These are phyloP conservation scores for Prunus padus DNA, from an alignment of 306 rosid genomes.

Conservation along the genomic window DNA sequence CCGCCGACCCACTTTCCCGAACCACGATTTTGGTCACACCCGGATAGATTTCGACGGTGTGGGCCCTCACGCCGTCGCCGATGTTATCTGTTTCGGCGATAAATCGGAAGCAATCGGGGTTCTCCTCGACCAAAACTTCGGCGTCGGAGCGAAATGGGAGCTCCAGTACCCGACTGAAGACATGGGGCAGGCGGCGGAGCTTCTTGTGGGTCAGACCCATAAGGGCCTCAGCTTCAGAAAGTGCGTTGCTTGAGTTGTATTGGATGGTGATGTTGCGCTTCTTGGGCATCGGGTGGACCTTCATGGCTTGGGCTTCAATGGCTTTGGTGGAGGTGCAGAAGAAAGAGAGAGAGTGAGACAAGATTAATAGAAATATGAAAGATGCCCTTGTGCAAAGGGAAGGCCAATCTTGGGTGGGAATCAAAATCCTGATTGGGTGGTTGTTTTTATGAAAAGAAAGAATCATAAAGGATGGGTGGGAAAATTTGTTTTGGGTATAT, in stretches of 20 bases:
- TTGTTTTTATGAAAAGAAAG: conserved; percentile 16
- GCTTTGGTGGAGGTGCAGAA: not conserved
- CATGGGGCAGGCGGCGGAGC: conserved; percentile 87
- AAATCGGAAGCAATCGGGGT: conserved; percentile 78
- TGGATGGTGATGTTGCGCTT: conserved; percentile 86
- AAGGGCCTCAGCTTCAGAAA: conserved; percentile 53
- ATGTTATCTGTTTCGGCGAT: conserved; percentile 62
- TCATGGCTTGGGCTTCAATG: conserved; percentile 44
- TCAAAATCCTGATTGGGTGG: conserved; percentile 32
- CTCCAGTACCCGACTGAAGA: conserved; percentile 87
- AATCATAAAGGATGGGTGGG: conserved; percentile 55
- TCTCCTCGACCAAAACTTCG: conserved; percentile 72
- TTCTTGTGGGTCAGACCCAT: conserved; percentile 59
- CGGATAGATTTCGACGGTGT: conserved; percentile 85
- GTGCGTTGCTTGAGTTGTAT: conserved; percentile 40
- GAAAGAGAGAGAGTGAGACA: conserved; percentile 9
- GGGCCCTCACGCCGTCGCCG: conserved; percentile 58
- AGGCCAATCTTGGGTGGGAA: conserved; percentile 32
- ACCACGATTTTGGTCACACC: conserved; percentile 92
- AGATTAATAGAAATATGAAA: conserved; percentile 24
- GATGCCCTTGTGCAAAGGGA: conserved; percentile 25
- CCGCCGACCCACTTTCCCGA: conserved; percentile 61
- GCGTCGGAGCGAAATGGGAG: conserved; percentile 96
- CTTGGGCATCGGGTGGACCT: conserved; percentile 87
- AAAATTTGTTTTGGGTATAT: not conserved